Conservation (phyloP, 1,284 basidiomycete genomes). For the Apiotrichum montevideense region DNA sequence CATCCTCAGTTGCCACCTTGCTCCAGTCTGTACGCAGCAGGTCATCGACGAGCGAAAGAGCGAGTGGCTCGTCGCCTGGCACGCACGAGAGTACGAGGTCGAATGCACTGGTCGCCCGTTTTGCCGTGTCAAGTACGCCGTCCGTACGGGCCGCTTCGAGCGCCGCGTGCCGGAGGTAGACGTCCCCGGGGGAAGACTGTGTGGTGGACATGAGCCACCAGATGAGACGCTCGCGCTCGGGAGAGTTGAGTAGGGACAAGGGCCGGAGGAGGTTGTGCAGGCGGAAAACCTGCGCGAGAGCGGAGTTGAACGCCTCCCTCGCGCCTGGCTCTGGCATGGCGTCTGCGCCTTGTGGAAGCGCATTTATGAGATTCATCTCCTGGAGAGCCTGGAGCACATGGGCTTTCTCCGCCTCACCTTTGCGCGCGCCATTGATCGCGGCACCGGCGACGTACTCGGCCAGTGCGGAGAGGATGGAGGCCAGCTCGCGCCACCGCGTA, state of each 20-base stretch:
- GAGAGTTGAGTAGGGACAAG: not conserved
- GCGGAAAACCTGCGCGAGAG: constrained; percentile 9
- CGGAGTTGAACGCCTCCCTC: constrained; percentile 6
- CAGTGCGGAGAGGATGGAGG: constrained; percentile 23
- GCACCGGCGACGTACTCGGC: constrained; percentile 66
- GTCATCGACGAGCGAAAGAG: constrained; percentile 40
- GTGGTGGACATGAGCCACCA: constrained; percentile 14
- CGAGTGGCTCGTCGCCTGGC: constrained; percentile 44
- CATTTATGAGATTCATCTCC: constrained; percentile 8
- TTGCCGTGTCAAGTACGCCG: constrained; percentile 6
- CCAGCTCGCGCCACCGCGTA: constrained; percentile 49
- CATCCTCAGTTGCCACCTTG: constrained; percentile 3
- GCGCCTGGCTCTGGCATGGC: not conserved
- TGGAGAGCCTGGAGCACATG: constrained; percentile 13
- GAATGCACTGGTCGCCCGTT: constrained; percentile 19
- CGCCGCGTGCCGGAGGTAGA: constrained; percentile 56
- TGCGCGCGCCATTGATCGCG: constrained; percentile 60
- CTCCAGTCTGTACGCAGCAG: constrained; percentile 33
- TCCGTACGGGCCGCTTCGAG: constrained; percentile 47
- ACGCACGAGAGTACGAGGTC: constrained; percentile 21
- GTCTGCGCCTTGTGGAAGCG: constrained; percentile 3
- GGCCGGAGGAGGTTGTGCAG: constrained; percentile 8
- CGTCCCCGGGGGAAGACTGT: constrained; percentile 3
- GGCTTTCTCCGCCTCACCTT: constrained; percentile 57
- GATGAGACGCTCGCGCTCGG: constrained; percentile 7